Conservation (phyloP, 352 stramenopile genomes). For the Globisporangium uncinulatum region DNA sequence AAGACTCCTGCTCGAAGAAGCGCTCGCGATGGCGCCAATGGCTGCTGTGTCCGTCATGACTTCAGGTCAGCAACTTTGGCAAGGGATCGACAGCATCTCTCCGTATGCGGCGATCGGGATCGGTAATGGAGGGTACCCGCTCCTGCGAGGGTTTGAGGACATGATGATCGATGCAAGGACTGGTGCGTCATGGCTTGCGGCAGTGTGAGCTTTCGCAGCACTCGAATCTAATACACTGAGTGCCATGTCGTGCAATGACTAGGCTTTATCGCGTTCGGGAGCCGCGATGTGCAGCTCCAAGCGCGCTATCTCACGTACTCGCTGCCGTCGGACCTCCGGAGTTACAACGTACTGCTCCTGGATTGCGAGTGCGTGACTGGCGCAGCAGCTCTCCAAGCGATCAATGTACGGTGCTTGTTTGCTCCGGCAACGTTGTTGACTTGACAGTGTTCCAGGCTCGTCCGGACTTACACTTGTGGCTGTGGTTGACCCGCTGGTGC, state of each 20-base stretch:
- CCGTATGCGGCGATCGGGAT: slow-evolving; percentile 8
- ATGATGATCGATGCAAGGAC: slow-evolving; percentile 1
- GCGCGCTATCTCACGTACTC: slow-evolving; percentile 5
- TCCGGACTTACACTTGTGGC: not conserved
- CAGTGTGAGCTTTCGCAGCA: too few species aligned
- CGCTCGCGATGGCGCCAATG: slow-evolving; percentile 4
- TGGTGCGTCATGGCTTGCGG: not conserved
- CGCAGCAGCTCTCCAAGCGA: slow-evolving; percentile 7
- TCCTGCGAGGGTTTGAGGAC: slow-evolving; percentile 4
- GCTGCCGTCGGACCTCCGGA: not conserved
- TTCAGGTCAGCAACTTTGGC: not conserved
- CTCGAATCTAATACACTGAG: too few species aligned
- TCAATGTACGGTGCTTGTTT: slow-evolving; percentile 1
- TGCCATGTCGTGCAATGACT: not conserved
- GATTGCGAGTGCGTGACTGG: slow-evolving; percentile 13
- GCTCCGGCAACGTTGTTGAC: too few species aligned
- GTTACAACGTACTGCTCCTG: slow-evolving; percentile 7
- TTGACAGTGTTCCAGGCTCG: not conserved
- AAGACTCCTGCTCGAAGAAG: slow-evolving; percentile 10
- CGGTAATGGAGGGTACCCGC: slow-evolving; percentile 10
- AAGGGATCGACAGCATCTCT: not conserved
- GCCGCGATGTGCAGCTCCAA: slow-evolving; percentile 3
- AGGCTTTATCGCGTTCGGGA: slow-evolving; percentile 11
- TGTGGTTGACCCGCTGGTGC: not conserved
- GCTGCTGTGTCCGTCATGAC: slow-evolving; percentile 2